Conservation (phyloP, 1,284 basidiomycete genomes). For the Ceratobasidium sp. region DNA sequence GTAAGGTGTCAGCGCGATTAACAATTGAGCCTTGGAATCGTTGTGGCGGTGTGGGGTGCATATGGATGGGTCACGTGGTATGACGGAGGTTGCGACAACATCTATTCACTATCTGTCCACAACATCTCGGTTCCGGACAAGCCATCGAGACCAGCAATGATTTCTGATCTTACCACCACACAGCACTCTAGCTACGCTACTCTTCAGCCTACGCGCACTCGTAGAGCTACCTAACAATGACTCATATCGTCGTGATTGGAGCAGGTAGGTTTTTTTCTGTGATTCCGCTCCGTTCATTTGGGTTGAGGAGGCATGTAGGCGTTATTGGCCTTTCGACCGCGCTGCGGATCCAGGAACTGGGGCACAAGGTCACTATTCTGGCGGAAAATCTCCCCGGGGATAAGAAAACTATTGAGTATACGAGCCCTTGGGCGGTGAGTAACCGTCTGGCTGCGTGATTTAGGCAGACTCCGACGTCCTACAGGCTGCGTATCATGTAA, state of each 20-base stretch:
- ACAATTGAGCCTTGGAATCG: too few species aligned
- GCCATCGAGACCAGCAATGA: too few species aligned
- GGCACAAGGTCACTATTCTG: conserved; percentile 74
- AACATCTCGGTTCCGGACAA: too few species aligned
- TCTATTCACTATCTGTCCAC: too few species aligned
- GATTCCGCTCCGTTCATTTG: neutral
- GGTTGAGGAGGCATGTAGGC: conserved; percentile 61
- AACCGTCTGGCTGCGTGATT: neutral
- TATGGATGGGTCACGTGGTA: too few species aligned
- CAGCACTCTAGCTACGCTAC: too few species aligned
- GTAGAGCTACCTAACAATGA: conserved; percentile 42
- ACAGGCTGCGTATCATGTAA: conserved; percentile 79
- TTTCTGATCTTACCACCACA: too few species aligned
- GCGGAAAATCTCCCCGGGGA: conserved; percentile 78
- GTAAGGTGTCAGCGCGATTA: too few species aligned
- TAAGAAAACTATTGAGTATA: conserved; percentile 74
- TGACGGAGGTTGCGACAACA: too few species aligned
- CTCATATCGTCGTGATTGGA: conserved; percentile 30
- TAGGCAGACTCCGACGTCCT: neutral
- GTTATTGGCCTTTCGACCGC: conserved; percentile 81
- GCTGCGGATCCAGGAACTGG: conserved; percentile 71
- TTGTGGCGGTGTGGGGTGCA: too few species aligned
- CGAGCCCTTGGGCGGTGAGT: conserved; percentile 84
- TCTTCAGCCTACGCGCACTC: too few species aligned
- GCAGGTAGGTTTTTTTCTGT: conserved; percentile 1